Evolutionary conservation across 2,329 filamentous ascomycete species (phyloP).

Genomic region (Lachnellula suecica): DNA sequence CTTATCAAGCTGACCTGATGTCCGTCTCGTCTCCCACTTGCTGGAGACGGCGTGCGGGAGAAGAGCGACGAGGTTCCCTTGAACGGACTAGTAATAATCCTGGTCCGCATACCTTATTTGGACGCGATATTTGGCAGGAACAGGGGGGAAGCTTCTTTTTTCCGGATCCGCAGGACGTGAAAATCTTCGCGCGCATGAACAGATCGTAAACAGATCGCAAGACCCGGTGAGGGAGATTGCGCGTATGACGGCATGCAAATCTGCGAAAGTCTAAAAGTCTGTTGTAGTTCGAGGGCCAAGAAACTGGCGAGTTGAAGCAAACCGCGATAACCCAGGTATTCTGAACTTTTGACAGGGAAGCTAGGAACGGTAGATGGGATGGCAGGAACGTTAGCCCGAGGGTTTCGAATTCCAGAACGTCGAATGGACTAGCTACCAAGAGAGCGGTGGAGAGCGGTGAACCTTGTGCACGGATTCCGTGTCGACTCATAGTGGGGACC

Average conservation of each 20-base stretch:
- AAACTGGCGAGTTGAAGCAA: constrained; percentile 2
- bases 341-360: constrained; percentile 7
- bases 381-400: neutral
- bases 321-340: constrained; percentile 15
- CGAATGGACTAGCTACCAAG: constrained; percentile 10
- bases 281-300: constrained; percentile 5
- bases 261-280: constrained; percentile 13
- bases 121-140: constrained; percentile 14
- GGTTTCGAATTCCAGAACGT: constrained; percentile 1
- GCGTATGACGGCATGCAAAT: constrained; percentile 23
- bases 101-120: constrained; percentile 21
- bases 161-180: neutral
- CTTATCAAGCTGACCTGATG: too few relatives aligned
- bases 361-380: neutral
- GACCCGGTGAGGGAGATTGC: too few relatives aligned
- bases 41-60: constrained; percentile 24
- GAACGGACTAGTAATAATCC: constrained; percentile 16
- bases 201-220: too few relatives aligned
- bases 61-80: constrained; percentile 19
- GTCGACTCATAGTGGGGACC: constrained; percentile 12
- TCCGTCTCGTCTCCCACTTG: constrained; percentile 29
- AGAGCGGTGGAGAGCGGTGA: constrained; percentile 22
- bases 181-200: neutral
- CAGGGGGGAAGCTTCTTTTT: neutral
- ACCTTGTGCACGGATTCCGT: constrained; percentile 17